These are phyloP conservation scores for Chaetomium cochliodes DNA, from an alignment of 495 filamentous ascomycete species.

Conservation along the genomic window DNA sequence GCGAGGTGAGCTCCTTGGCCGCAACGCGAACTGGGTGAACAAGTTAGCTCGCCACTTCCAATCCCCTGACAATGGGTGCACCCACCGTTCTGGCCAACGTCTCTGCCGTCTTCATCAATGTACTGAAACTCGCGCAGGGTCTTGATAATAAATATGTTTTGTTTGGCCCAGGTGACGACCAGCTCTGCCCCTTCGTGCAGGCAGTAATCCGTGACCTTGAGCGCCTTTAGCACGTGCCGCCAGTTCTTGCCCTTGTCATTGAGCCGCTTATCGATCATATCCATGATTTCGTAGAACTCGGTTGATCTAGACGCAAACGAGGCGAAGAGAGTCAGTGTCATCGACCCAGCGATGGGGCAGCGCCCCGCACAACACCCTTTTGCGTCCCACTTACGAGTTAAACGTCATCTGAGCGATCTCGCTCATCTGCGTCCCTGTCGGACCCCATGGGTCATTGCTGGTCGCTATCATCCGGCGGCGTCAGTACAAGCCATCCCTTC, in stretches of 20 bases:
- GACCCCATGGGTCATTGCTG: conserved; percentile 99
- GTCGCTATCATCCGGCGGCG: conserved; percentile 62
- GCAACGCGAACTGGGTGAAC: conserved; percentile 75
- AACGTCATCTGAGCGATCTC: conserved; percentile 97
- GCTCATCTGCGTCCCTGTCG: conserved; percentile 96
- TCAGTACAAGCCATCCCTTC: conserved; percentile 23
- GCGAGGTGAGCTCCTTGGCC: conserved; percentile 92
- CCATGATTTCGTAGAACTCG: conserved; percentile 99
- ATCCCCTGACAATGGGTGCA: background rate
- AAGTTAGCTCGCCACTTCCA: conserved; percentile 16
- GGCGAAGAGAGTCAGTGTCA: conserved; percentile 6
- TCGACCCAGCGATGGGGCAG: background rate
- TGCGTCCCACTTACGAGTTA: conserved; percentile 68
- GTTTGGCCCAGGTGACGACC: conserved; percentile 95
- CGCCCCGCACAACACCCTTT: background rate
- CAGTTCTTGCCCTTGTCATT: conserved; percentile 99
- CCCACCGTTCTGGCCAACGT: conserved; percentile 93
- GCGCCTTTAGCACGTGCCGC: conserved; percentile 95
- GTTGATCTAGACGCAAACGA: conserved; percentile 41
- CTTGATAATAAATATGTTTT: conserved; percentile 98
- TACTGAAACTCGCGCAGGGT: conserved; percentile 95
- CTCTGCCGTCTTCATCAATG: conserved; percentile 88
- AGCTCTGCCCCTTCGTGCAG: conserved; percentile 95
- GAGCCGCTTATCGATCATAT: conserved; percentile 98
- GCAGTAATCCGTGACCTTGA: conserved; percentile 98